Conservation (phyloP, 768 basidiomycete genomes). For the Leucocoprinus sp. region DNA sequence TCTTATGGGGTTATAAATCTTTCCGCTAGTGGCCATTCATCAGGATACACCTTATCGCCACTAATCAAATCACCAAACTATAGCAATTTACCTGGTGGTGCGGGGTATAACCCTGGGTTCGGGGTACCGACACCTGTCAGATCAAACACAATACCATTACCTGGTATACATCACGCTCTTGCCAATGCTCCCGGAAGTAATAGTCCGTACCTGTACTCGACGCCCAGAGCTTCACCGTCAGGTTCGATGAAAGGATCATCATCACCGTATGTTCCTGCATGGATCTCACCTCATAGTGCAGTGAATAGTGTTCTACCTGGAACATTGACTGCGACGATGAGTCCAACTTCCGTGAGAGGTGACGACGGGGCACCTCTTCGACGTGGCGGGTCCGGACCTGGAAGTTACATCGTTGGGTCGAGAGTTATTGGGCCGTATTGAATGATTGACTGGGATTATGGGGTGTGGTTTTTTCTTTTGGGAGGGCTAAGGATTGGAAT, state of each 20-base stretch:
- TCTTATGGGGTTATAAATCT: background rate
- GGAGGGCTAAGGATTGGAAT: background rate
- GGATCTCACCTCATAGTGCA: slow-evolving; percentile 18
- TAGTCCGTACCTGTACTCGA: slow-evolving; percentile 22
- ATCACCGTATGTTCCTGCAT: slow-evolving; percentile 25
- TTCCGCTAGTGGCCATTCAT: background rate
- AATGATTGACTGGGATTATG: background rate
- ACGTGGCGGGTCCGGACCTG: background rate
- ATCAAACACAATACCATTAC: background rate
- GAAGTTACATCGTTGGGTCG: background rate
- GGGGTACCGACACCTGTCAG: background rate
- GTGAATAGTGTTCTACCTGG: slow-evolving; percentile 13
- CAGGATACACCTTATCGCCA: too few relatives aligned
- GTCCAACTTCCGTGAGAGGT: slow-evolving; percentile 16
- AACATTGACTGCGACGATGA: slow-evolving; percentile 5
- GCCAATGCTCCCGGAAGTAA: slow-evolving; percentile 2
- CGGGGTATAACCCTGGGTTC: too few relatives aligned
- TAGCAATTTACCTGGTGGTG: too few relatives aligned
- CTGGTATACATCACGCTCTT: background rate
- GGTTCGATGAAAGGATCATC: slow-evolving; percentile 13
- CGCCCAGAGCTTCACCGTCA: slow-evolving; percentile 1
- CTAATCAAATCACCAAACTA: too few relatives aligned
- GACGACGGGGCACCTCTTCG: background rate
- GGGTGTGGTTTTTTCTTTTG: background rate
- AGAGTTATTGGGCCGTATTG: background rate